These are phyloP conservation scores for Pseudovirgaria hyperparasitica DNA, from an alignment of 2,329 filamentous ascomycete genomes.

Conservation along the genomic window DNA sequence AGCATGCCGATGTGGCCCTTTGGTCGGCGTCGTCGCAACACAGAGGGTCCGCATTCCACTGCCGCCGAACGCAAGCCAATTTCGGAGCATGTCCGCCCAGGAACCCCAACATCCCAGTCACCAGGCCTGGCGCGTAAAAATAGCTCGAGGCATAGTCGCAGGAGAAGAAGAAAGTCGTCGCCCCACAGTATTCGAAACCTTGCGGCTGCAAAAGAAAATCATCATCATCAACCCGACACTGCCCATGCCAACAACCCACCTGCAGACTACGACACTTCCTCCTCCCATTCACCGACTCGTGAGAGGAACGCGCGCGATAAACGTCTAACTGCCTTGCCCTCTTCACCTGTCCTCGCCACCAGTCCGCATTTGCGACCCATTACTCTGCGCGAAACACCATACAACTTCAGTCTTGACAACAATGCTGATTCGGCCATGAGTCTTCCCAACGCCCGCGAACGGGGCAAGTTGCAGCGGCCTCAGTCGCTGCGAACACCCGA, in stretches of 20 bases:
- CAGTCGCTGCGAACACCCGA: constrained; percentile 45
- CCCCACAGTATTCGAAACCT: constrained; percentile 18
- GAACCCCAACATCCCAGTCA: constrained; percentile 11
- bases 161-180: constrained; percentile 15
- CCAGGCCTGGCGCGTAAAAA: constrained; percentile 14
- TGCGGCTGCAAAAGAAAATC: background rate
- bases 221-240: constrained; percentile 6
- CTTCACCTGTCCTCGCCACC: constrained; percentile 24
- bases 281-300: constrained; percentile 19
- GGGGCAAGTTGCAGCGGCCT: constrained; percentile 31
- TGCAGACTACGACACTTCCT: constrained; percentile 11
- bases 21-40: constrained; percentile 57
- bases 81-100: constrained; percentile 11
- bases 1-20: constrained; percentile 88
- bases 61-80: constrained; percentile 37
- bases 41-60: constrained; percentile 30
- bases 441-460: constrained; percentile 24
- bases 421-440: constrained; percentile 21
- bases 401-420: constrained; percentile 26
- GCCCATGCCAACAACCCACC: constrained; percentile 8
- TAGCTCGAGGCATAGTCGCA: constrained; percentile 17
- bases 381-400: constrained; percentile 27
- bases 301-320: too few species aligned
- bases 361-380: constrained; percentile 36
- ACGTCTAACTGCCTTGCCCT: constrained; percentile 35